Evolutionary conservation across 2,329 filamentous ascomycete genomes (phyloP), one percentile per base, ranked within the genome.

Genomic region (Onygena corvina): DNA sequence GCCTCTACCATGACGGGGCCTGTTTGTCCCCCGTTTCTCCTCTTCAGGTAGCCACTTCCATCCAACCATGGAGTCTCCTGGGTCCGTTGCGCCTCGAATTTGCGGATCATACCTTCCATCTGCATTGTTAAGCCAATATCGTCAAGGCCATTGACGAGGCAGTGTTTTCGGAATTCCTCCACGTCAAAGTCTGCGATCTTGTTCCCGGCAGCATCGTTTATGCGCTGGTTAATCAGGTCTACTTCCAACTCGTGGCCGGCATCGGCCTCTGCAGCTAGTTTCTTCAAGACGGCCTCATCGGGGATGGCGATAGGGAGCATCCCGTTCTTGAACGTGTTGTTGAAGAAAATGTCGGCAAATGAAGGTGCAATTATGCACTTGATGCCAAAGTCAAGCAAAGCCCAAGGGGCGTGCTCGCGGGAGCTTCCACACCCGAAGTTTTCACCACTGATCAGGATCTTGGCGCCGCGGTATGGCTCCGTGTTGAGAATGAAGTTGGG

Each of bases 291-390:
- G 1, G 69, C 72, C 56, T 79, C 69, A 65, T 90, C 80, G 27
- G 76, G 71, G 62, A 96, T 84, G 52, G 76, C 70, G 53, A 96
- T 80, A 44, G 90, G 89, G 55, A 96, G 74, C 92, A 96, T 96
- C 72, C 90, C 90, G 73, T 98, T 98, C 77, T 98, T 96, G 79
- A 95, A 96, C n/a, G 85, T 92, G 75, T 98, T 98, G 79, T 94
- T 95, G 79, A 90, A 93, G 80, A 95, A 95, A 67, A 98, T 98
- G 63, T 94, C 87, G 51, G 84, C 85, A 58, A 79, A 86, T 1
- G 84, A 89, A 1, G 87, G 86, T 1, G 90, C 92, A 58, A 96
- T 94, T 61, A 96, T 76, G 65, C 84, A 90, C 64, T 84, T 86
- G 71, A 98, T 94, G 58, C 92, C 92, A 60, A 96, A 96, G 70